Evolutionary conservation across 2,329 filamentous ascomycete genomes (phyloP).

Genomic region (Fusarium pseudocircinatum): DNA sequence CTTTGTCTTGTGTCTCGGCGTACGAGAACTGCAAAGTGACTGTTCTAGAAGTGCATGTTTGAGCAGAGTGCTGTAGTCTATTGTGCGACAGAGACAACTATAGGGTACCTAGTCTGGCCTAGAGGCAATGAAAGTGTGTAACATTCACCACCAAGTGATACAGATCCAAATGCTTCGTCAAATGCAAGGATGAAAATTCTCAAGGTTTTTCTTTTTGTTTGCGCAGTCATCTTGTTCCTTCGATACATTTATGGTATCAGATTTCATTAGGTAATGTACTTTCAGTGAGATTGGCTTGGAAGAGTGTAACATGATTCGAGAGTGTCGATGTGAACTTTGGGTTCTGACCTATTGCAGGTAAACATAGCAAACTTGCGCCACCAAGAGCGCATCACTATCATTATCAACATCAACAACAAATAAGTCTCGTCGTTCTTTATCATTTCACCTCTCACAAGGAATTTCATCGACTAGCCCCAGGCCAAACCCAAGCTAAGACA

Average conservation of each 20-base stretch:
- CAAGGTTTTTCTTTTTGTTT: neutral
- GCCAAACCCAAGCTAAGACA: constrained; percentile 3
- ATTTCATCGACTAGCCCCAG: neutral
- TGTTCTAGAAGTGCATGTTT: neutral
- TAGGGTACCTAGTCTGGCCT: neutral
- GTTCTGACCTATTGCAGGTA: neutral
- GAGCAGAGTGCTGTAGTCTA: neutral
- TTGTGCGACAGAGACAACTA: neutral
- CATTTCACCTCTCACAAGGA: constrained; percentile 7
- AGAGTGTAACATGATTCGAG: neutral
- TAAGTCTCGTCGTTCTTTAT: neutral
- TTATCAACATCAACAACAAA: neutral
- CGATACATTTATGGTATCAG: neutral
- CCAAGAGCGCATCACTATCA: neutral
- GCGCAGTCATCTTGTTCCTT: neutral
- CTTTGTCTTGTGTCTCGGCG: neutral
- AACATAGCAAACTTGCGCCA: neutral
- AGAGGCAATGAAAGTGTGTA: neutral
- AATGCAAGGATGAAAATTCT: neutral
- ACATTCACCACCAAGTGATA: neutral
- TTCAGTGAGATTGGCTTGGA: neutral
- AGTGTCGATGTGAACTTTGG: neutral
- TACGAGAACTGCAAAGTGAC: neutral
- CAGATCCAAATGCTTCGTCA: neutral
- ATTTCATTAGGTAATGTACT: neutral